Evolutionary conservation across 306 rosid genomes (phyloP).

Genomic region (Prunus mira): DNA sequence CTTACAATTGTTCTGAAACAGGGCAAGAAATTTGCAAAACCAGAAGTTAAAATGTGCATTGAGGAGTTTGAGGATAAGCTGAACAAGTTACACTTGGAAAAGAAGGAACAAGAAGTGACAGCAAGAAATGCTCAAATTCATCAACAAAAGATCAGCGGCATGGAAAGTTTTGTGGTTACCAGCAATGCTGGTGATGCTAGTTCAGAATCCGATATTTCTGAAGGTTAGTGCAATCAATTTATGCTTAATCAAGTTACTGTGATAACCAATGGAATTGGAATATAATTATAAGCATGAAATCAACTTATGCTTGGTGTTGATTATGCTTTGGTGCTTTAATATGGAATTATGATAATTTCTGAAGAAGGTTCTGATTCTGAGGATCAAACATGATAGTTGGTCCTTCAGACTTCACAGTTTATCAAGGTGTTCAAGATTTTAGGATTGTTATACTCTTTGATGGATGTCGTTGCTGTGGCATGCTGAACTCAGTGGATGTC

Average conservation of each 20-base stretch:
- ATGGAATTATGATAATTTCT: not conserved
- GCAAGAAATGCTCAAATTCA: conserved; percentile 79
- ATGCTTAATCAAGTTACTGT: conserved; percentile 1
- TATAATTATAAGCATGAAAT: not conserved
- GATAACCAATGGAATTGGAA: not conserved
- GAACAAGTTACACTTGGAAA: conserved; percentile 70
- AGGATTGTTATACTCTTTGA: not conserved
- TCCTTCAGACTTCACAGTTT: not conserved
- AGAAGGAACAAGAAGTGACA: conserved; percentile 80
- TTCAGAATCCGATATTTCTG: conserved; percentile 40
- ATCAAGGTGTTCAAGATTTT: not conserved
- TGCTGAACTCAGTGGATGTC: not conserved
- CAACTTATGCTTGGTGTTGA: conserved; percentile 5
- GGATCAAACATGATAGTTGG: not conserved
- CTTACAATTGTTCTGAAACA: conserved; percentile 27
- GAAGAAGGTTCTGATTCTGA: not conserved
- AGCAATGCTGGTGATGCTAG: conserved; percentile 37
- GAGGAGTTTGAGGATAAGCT: conserved; percentile 97
- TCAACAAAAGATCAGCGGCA: conserved; percentile 51
- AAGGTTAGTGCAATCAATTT: conserved; percentile 50
- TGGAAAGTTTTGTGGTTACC: conserved; percentile 33
- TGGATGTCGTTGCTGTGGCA: not conserved
- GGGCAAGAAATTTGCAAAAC: conserved; percentile 91
- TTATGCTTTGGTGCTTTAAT: not conserved
- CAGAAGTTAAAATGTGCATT: conserved; percentile 69